Evolutionary conservation across 345 rosid genomes (phyloP).

Genomic region (Eucalyptus curtisii): DNA sequence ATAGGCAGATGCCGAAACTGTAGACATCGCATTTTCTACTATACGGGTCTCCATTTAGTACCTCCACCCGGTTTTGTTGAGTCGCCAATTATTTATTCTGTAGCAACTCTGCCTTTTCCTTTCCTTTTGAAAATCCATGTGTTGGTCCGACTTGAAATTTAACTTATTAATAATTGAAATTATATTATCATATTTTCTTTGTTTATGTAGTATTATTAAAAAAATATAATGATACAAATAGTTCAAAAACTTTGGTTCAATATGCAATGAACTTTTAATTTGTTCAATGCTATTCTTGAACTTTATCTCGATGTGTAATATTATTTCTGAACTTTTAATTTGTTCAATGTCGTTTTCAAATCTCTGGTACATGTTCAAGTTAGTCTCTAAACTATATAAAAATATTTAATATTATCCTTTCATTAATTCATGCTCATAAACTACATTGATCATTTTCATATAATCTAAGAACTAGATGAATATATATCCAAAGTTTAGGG

Average conservation of each 20-base stretch:
- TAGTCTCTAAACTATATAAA: not conserved
- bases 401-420: too few relatives aligned
- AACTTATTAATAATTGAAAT: not conserved
- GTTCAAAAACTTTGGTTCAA: not conserved
- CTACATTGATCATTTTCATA: too few relatives aligned
- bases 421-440: too few relatives aligned
- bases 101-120: not conserved
- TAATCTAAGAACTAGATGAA: too few relatives aligned
- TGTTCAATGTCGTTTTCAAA: not conserved
- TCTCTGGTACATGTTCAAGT: not conserved
- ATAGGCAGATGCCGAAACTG: constrained; percentile 86
- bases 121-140: not conserved
- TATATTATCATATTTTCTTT: not conserved
- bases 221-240: not conserved
- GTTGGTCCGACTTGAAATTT: not conserved
- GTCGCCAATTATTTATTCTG: not conserved
- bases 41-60: constrained; percentile 84
- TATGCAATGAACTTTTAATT: not conserved
- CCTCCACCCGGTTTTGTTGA: constrained; percentile 33
- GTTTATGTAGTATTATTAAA: not conserved
- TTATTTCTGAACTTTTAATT: too few relatives aligned
- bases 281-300: not conserved
- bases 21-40: constrained; percentile 94
- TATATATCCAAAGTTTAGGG: not conserved
- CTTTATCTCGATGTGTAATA: too few relatives aligned